Evolutionary conservation across 1,139 yeast species (phyloP).

Genomic region (Kodamaea anthophila): DNA sequence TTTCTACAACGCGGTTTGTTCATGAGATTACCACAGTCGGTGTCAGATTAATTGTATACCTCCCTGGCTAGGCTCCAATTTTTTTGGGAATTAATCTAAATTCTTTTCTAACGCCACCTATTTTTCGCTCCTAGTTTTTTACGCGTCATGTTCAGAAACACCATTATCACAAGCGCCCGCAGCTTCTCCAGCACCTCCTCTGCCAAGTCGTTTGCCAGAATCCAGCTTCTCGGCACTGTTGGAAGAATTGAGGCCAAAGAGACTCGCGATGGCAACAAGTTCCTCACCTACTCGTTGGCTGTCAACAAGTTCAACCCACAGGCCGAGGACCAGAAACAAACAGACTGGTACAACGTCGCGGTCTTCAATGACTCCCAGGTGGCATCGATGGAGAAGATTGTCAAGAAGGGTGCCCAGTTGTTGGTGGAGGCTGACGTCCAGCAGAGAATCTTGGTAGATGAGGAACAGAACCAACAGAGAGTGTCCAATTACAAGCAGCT

Average conservation of each 20-base stretch:
- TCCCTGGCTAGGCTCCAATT: too few relatives aligned
- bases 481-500: conserved; percentile 32
- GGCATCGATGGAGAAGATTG: conserved; percentile 30
- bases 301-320: conserved; percentile 33
- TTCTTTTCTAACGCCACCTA: too few relatives aligned
- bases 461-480: conserved; percentile 27
- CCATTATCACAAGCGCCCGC: too few relatives aligned
- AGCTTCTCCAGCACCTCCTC: conserved; percentile 27
- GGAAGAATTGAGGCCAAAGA: conserved; percentile 34
- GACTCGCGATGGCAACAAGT: conserved; percentile 33
- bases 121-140: too few relatives aligned
- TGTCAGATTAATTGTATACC: too few relatives aligned
- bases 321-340: conserved; percentile 23
- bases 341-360: conserved; percentile 40
- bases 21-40: too few relatives aligned
- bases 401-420: conserved; percentile 39
- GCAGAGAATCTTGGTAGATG: conserved; percentile 30
- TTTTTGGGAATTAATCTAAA: too few relatives aligned
- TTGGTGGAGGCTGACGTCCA: conserved; percentile 39
- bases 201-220: conserved; percentile 35
- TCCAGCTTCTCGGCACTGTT: conserved; percentile 39
- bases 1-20: too few relatives aligned
- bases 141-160: conserved; percentile 28
- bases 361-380: conserved; percentile 39
- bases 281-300: conserved; percentile 39